Evolutionary conservation across 768 basidiomycete genomes (phyloP).

Genomic region (Suillus luteus): DNA sequence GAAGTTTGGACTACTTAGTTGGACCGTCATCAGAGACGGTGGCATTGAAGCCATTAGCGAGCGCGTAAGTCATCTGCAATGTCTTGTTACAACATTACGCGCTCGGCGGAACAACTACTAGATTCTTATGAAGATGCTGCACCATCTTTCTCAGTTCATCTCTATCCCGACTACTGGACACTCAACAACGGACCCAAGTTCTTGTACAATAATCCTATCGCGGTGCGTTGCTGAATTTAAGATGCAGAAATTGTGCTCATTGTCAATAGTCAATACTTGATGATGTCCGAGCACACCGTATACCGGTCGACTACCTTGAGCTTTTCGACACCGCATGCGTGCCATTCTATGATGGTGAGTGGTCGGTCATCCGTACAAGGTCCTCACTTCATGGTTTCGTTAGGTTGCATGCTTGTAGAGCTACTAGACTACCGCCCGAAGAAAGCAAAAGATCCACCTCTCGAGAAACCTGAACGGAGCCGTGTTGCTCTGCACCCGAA

Average conservation of each 20-base stretch:
- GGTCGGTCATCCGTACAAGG: conserved; percentile 7
- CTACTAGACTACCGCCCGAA: conserved; percentile 74
- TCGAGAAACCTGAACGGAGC: conserved; percentile 60
- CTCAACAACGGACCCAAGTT: conserved; percentile 83
- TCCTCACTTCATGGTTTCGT: conserved; percentile 6
- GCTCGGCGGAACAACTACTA: conserved; percentile 61
- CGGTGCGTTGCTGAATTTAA: conserved; percentile 40
- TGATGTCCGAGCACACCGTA: conserved; percentile 79
- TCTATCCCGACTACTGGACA: conserved; percentile 80
- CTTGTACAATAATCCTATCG: conserved; percentile 76
- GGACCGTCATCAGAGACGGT: conserved; percentile 4
- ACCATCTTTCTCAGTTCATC: conserved; percentile 78
- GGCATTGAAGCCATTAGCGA: conserved; percentile 7
- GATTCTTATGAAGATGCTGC: conserved; percentile 54
- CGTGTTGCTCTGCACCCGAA: conserved; percentile 80
- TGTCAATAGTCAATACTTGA: conserved; percentile 68
- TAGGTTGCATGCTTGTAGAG: conserved; percentile 87
- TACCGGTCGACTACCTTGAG: conserved; percentile 85
- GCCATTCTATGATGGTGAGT: conserved; percentile 82
- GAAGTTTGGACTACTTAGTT: background rate
- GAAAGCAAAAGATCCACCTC: conserved; percentile 54
- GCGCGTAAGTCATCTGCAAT: conserved; percentile 36
- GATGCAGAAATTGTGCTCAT: conserved; percentile 6
- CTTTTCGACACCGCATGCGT: conserved; percentile 72
- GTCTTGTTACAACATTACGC: conserved; percentile 74